Evolutionary conservation across 371 early-diverging fungal genomes (phyloP), one percentile per base, ranked within the genome.

Genomic region (Basidiobolus meristosporus): DNA sequence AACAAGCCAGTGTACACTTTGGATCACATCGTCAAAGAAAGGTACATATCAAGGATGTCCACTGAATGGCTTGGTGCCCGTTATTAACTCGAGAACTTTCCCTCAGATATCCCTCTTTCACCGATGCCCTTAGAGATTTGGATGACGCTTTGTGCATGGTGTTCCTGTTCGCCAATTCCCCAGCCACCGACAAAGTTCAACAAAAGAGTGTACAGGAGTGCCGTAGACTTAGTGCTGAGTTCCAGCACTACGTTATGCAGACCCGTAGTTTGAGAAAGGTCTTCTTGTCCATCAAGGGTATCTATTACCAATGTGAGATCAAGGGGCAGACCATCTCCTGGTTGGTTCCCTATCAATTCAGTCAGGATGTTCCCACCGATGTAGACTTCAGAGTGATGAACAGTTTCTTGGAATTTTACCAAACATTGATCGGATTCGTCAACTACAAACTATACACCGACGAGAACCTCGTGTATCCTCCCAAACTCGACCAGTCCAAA

Each of bases 271-370:
- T 97, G 49, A 71, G 80, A 36, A 86, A 87, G 54, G 78, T 76
- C 12, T 97, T 97, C 57, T 63, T 93, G 47, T 86, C 88, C 12
- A 90, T 95, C 75, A 97, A 97, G 70, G 98, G 98, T 40, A 89
- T 93, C 53, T 97, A 97, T 65, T 93, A 91, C 57, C 93, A 92
- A 66, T 92, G 84, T 14, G 90, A 90, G 41, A 80, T 95, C 54
- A 76, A 82, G 57, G 98, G 95, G 16, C 85, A 89, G 57, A 70
- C 70, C 31, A 65, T 97, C 28, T 90, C 87, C 20, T 97, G 95
- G 96, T 55, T 97, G 32, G 86, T 86, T 12, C 98, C 98, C 15
- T 87, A 87, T 60, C 78, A 86, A 56, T 92, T 92, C 59, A 65
- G 79, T 43, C 89, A 86, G 66, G 57, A 65, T 36, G 81, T 75